These are phyloP conservation scores for Nicotiana undulata DNA, from an alignment of 257 asterid genomes.

Conservation along the genomic window DNA sequence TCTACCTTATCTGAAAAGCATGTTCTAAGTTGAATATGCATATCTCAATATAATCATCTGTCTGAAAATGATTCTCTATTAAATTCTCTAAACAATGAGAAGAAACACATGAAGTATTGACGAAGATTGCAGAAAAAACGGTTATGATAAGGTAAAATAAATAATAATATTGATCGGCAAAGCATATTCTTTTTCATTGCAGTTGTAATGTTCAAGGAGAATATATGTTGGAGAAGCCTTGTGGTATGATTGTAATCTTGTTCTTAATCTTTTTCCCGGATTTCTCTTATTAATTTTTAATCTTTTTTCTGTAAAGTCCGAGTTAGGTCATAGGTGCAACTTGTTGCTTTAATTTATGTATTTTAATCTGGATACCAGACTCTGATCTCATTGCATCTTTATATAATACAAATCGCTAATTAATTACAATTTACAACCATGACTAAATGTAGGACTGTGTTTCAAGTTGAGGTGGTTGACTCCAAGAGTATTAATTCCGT, in stretches of 20 bases:
- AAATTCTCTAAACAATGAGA: neutral
- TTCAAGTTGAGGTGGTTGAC: neutral
- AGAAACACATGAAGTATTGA: neutral
- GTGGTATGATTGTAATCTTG: neutral
- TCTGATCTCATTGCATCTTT: neutral
- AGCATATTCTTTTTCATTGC: neutral
- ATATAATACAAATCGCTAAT: neutral
- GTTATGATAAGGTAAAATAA: slow-evolving; percentile 2
- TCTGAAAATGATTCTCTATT: neutral
- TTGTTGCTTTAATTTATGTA: neutral
- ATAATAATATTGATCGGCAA: neutral
- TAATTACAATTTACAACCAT: neutral
- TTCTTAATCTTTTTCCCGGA: neutral
- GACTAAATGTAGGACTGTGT: neutral
- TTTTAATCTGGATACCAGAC: neutral
- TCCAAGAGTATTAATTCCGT: too few relatives aligned
- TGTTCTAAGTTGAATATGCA: neutral
- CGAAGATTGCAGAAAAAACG: neutral
- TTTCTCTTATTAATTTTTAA: neutral
- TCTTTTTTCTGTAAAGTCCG: neutral
- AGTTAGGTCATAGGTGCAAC: slow-evolving; percentile 6
- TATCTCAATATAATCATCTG: neutral
- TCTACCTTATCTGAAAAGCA: neutral
- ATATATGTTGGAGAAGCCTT: neutral
- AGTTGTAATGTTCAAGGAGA: neutral